phyloP scores from a whole-genome alignment of 2,329 filamentous ascomycete species.

The Exophiala aquamarina region DNA sequence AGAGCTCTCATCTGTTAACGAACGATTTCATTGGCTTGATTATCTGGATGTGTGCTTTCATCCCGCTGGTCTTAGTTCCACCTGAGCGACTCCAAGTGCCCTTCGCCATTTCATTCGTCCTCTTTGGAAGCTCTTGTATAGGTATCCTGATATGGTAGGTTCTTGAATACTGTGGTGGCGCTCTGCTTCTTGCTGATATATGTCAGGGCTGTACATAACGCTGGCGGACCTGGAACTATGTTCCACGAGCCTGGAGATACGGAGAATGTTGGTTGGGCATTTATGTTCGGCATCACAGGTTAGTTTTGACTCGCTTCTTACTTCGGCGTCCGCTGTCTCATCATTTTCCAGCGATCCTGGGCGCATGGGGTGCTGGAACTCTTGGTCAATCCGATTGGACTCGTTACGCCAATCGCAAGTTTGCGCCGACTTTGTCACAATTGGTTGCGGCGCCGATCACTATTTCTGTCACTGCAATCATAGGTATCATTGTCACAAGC shows the following conservation, averaged over 20 bases:
- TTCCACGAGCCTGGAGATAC: conserved; percentile 21
- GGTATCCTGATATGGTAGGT: conserved; percentile 25
- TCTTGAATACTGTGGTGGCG: not conserved
- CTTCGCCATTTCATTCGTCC: conserved; percentile 28
- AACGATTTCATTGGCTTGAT: conserved; percentile 31
- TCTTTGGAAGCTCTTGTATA: conserved; percentile 25
- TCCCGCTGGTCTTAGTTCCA: conserved; percentile 25
- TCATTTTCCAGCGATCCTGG: conserved; percentile 20
- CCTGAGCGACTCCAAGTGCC: conserved; percentile 28
- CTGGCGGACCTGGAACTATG: conserved; percentile 25
- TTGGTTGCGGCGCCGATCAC: conserved; percentile 36
- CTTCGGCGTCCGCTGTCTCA: too few relatives aligned
- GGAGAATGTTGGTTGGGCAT: conserved; percentile 24
- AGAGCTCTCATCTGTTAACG: conserved; percentile 27
- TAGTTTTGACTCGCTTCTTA: too few relatives aligned
- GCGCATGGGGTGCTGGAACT: conserved; percentile 30
- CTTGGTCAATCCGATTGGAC: conserved; percentile 31
- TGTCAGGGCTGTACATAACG: conserved; percentile 22
- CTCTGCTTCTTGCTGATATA: not conserved
- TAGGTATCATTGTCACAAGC: conserved; percentile 40
- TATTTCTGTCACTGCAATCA: conserved; percentile 38
- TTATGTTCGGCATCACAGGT: conserved; percentile 30
- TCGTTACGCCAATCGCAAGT: conserved; percentile 29
- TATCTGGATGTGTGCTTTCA: conserved; percentile 28
- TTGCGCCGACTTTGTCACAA: conserved; percentile 30